phyloP scores from a whole-genome alignment of 2,329 filamentous ascomycete genomes.

The Botrytis aclada region DNA sequence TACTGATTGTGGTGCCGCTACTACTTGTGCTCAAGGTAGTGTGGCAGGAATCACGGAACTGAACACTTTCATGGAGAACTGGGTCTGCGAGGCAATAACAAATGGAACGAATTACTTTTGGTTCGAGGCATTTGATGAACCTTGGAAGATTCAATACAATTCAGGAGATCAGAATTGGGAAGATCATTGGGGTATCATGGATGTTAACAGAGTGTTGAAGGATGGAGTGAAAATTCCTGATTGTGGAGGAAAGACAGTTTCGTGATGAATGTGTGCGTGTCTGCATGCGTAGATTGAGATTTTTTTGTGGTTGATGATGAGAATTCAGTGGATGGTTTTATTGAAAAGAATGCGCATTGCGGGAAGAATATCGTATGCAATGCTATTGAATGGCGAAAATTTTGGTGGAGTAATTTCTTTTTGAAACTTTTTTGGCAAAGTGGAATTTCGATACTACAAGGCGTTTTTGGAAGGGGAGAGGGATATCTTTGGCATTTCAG shows the following conservation, averaged over 20 bases:
- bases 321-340: not conserved
- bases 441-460: not conserved
- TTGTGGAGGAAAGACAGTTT: conserved; percentile 64
- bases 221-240: conserved; percentile 79
- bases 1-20: conserved; percentile 64
- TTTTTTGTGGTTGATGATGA: not conserved
- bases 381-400: not conserved
- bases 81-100: conserved; percentile 74
- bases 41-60: conserved; percentile 77
- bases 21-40: conserved; percentile 61
- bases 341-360: not conserved
- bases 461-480: not conserved
- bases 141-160: conserved; percentile 84
- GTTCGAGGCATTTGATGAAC: conserved; percentile 97
- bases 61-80: conserved; percentile 82
- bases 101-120: conserved; percentile 95
- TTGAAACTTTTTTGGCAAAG: not conserved
- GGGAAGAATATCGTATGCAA: not conserved
- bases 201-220: conserved; percentile 80
- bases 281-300: not conserved
- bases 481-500: not conserved
- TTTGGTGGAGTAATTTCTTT: not conserved
- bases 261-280: not conserved
- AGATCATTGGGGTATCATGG: conserved; percentile 92
- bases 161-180: conserved; percentile 72